Base-by-base conservation (phyloP, 148 eudicot species). In the Amaranthus palmeri region DNA sequence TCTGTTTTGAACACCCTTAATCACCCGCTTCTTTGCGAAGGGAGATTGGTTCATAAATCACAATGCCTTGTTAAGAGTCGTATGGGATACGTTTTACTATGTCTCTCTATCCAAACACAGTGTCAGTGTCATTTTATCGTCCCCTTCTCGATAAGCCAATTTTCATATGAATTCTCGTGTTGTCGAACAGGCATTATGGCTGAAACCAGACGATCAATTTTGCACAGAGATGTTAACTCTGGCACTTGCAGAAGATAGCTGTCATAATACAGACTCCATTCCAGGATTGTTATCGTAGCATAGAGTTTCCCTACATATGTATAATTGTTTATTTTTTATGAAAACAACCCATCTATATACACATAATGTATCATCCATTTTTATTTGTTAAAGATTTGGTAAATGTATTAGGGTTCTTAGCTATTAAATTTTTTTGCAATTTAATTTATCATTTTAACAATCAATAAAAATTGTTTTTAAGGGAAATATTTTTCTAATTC, bases 151-250 rank as follows among this genome's bases (percentile, higher is more conserved):
- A 41, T 54, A 6, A 5, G 18, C 42, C 11, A 3, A 10, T 43
- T 54, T 48, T 43, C 6, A 42, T 42, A 0, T 51, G 57, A 50
- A 44, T 4, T 3, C 13, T 46, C 54, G 15, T 6, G 43, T 8
- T 44, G 67, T 46, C 48, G 4, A 58, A 52, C 86, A 93, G 96
- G 97, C 97, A 62, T 78, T 95, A 59, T 87, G 97, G 93, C 84
- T 95, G 63, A 86, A 91, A 74, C 83, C 96, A 0, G 90, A 89
- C 66, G 99, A 95, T 73, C 89, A 84, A 66, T 91, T 95, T 78
- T 95, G 93, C 88, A 85, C 99, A 18, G 97, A 95, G 73, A 89
- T 95, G 99, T 80, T 95, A 72, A 88, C 90, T 3, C 54, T 81
- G 72, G 92, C 96, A 41, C 91, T 91, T 61, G 88, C 76, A 40